Base-by-base conservation (phyloP, 352 stramenopile species). In the Vaucheria bursata region DNA sequence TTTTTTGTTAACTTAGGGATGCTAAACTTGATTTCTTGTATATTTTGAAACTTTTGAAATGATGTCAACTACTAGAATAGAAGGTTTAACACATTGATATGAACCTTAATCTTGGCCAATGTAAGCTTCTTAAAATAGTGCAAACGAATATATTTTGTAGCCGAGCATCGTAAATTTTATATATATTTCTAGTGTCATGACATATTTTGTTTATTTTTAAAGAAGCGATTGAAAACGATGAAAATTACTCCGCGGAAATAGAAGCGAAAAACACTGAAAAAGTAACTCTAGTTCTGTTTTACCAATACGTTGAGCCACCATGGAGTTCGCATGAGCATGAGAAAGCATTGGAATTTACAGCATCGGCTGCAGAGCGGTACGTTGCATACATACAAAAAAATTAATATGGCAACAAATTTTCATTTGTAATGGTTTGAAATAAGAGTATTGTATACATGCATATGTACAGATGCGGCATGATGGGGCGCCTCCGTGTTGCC, bases 201-300 rank as follows among this genome's bases (percentile, higher is more conserved):
- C 25, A 18, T 12, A 59, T 18, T 25, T 59, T 59, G 45, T 18
- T 59, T 25, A 18, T 25, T 18, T 12, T 59, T 59, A 59, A 18
- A 18, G 45, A 59, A 59, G 12, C 25, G 12, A 59, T 59, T 12
- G 12, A 12, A 25, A 12, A 12, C 45, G 12, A 18, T 25, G 45
- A 12, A 59, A 25, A 12, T 59, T 12, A 12, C 45, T 18, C 12
- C 45, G 12, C 45, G 45, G n/a, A 7, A 5, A 31, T 4, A 5
- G n/a, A 68, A 38, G 33, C 25, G 5, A 38, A 59, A 31, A 18
- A 71, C 68, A 80, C 33, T 3, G 53, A 25, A 1, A 73, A 53
- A n/a, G 45, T 89, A 18, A 88, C 88, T 33, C 81, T 92, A 0
- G 67, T 91, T 34, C 81, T 92, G 3, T 92, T 92, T 83, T 92